Conservation (phyloP, 2,329 filamentous ascomycete genomes). For the Mollisiaceae sp. region DNA sequence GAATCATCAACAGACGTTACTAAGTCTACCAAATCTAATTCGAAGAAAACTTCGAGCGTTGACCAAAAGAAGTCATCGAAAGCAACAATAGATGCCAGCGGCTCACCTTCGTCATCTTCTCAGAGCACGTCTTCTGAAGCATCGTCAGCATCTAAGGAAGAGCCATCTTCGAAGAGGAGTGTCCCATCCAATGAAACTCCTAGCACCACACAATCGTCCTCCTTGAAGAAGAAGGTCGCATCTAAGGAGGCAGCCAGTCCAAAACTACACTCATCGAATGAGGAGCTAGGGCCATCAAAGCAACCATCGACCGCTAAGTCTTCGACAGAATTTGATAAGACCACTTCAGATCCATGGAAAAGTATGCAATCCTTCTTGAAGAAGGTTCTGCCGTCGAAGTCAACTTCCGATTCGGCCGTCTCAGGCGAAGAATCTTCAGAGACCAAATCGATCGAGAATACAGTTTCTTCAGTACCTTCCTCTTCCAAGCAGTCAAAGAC, state of each 20-base stretch:
- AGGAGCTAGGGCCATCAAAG: background rate
- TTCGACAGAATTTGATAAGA: background rate
- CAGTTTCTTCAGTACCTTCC: too few relatives aligned
- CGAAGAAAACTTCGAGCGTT: background rate
- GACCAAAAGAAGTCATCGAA: background rate
- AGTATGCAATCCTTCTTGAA: background rate
- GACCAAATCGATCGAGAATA: too few relatives aligned
- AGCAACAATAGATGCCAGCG: background rate
- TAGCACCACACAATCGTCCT: background rate
- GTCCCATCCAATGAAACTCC: background rate
- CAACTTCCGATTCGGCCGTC: background rate
- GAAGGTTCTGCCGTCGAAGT: background rate
- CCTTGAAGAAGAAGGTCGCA: background rate
- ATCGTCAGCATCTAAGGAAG: too few relatives aligned
- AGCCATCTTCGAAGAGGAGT: background rate
- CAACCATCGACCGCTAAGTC: background rate
- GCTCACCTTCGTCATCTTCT: background rate
- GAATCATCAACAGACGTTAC: too few relatives aligned
- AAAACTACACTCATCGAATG: background rate
- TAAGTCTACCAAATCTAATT: too few relatives aligned
- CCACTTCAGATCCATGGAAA: background rate
- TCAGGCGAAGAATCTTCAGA: too few relatives aligned
- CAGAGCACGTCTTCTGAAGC: background rate
- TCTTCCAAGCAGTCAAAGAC: too few relatives aligned
- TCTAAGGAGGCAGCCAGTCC: background rate